A percentile compares a stretch with the other conserved stretches of the same genome.
Conservation (phyloP, 306 rosid species). For the Cucurbita pepo region DNA sequence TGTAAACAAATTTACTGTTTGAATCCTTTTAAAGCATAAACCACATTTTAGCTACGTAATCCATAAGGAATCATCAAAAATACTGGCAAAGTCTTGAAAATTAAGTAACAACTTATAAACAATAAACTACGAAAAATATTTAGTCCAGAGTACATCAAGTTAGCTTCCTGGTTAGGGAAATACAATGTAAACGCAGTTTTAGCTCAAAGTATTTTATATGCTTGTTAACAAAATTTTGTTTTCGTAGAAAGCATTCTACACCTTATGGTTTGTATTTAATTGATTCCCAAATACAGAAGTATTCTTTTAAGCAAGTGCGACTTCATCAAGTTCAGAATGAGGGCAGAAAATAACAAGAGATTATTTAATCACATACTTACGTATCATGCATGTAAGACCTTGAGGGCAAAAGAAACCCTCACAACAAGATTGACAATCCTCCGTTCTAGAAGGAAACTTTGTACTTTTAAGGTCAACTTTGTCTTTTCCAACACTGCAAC, state of each 20-base stretch:
- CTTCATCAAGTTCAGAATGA: background rate
- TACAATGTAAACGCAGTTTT: background rate
- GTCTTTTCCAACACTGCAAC: slow-evolving; percentile 27
- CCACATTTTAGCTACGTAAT: background rate
- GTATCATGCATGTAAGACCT: slow-evolving; percentile 79
- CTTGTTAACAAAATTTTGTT: background rate
- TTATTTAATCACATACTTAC: slow-evolving; percentile 35
- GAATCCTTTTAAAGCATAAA: background rate
- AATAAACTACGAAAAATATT: background rate
- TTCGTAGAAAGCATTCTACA: background rate
- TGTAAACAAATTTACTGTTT: background rate
- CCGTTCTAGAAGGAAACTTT: slow-evolving; percentile 29
- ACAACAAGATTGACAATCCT: slow-evolving; percentile 52
- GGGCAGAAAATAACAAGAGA: background rate
- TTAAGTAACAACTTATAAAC: background rate
- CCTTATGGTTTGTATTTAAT: background rate
- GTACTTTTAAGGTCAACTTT: slow-evolving; percentile 25
- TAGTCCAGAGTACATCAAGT: background rate
- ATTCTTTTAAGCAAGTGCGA: background rate
- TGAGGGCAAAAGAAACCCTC: slow-evolving; percentile 75
- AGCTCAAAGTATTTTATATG: background rate
- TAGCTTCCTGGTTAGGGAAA: background rate
- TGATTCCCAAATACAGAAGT: background rate
- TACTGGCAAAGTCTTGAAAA: background rate
- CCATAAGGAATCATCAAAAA: background rate